A percentile compares a stretch with the other conserved stretches of the same genome.
phyloP scores from a whole-genome alignment of 1,284 basidiomycete genomes.

The Xanthoconium separans region DNA sequence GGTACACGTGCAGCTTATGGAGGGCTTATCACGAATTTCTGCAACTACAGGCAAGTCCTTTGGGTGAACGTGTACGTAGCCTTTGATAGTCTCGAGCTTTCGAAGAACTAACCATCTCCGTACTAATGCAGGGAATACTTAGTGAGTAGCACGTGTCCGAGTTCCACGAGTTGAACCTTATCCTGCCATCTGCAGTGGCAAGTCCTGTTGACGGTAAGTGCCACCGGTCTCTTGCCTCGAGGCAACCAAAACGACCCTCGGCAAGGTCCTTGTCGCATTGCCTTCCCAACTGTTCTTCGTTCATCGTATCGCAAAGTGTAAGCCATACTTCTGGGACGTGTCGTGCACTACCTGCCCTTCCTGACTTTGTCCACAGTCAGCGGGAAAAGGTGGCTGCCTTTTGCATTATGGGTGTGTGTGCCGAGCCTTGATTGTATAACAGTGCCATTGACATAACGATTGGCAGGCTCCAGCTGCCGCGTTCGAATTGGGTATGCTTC shows the following conservation, averaged over 20 bases:
- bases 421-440: neutral
- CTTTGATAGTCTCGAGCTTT: neutral
- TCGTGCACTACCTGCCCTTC: neutral
- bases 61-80: conserved; percentile 16
- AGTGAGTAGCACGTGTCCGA: conserved; percentile 1
- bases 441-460: conserved; percentile 8
- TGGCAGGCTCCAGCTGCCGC: conserved; percentile 16
- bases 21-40: conserved; percentile 18
- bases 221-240: neutral
- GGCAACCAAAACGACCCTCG: neutral
- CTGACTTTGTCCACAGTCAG: conserved; percentile 9
- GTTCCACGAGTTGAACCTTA: neutral
- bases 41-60: conserved; percentile 11
- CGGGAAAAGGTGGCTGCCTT: conserved; percentile 16
- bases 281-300: conserved; percentile 23
- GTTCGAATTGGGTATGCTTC: conserved; percentile 19
- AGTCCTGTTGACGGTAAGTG: conserved; percentile 19
- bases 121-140: conserved; percentile 13
- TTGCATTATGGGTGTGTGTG: conserved; percentile 22
- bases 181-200: conserved; percentile 15
- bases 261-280: conserved; percentile 18
- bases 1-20: conserved; percentile 12
- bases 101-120: neutral
- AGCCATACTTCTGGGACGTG: conserved; percentile 1
- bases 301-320: conserved; percentile 21